Evolutionary conservation across 163 green algal genomes (phyloP).

Genomic region (Chlamydomonas reinhardtii): DNA sequence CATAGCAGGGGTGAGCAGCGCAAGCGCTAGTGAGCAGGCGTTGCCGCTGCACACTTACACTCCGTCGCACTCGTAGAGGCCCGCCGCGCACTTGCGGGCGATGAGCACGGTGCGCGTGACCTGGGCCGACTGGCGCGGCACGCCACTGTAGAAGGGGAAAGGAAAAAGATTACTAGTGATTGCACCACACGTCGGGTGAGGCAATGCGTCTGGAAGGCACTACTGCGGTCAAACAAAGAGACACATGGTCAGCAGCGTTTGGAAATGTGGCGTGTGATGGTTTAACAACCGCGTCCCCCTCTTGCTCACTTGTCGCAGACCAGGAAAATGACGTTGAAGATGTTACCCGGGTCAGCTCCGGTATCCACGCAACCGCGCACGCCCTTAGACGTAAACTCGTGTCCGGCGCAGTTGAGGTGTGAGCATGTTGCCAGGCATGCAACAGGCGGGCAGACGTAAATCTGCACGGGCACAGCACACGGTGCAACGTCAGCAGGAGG

Average conservation of each 20-base stretch:
- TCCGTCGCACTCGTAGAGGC: constrained; percentile 30
- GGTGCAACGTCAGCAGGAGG: too few species aligned
- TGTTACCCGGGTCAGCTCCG: not conserved
- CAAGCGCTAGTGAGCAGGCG: too few species aligned
- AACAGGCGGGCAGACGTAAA: constrained; percentile 29
- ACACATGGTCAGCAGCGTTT: too few species aligned
- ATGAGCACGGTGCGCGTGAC: constrained; percentile 29
- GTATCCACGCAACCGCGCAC: constrained; percentile 29
- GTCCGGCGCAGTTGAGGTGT: not conserved
- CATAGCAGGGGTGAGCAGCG: too few species aligned
- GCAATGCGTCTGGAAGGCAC: too few species aligned
- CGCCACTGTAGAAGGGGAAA: not conserved
- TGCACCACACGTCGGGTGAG: too few species aligned
- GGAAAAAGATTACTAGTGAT: too few species aligned
- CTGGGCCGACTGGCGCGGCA: not conserved
- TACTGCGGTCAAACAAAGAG: too few species aligned
- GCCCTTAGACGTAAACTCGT: constrained; percentile 29
- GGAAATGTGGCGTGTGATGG: too few species aligned
- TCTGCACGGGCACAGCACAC: not conserved
- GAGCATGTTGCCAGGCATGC: constrained; percentile 20
- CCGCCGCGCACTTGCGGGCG: not conserved
- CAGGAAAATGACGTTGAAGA: constrained; percentile 29
- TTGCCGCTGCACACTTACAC: constrained; percentile 1
- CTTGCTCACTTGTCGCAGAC: constrained; percentile 30
- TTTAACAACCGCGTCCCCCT: too few species aligned